Base-by-base conservation (phyloP, 768 basidiomycete genomes). In the Collybia nuda region DNA sequence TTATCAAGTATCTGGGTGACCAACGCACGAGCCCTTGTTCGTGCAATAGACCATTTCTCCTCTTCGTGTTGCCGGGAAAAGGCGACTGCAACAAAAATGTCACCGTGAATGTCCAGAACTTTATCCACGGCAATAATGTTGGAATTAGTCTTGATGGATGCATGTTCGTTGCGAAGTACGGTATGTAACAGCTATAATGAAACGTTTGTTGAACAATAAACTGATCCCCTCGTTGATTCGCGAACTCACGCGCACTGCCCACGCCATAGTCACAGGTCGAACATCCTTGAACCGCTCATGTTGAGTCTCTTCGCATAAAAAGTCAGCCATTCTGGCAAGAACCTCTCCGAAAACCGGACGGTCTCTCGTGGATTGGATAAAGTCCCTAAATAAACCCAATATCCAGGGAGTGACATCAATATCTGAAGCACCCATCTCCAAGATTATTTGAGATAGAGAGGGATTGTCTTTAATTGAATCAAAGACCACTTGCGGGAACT, bases 401-500 rank as follows among this genome's bases (percentile, higher is more conserved):
- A 78, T 67, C 77, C 80, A 78, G 2, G 74, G 68, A 28, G 64
- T 62, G 7, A 32, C 7, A 11, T 32, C 32, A 21, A 74, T 70
- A 6, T 63, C 63, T 21, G 63, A 56, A 7, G 66, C 55, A 40
- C 60, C 60, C 9, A 62, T 52, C 3, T 63, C 67, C 47, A 72
- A 70, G 11, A 90, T 55, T 37, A 80, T 65, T 24, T 74, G 64
- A 28, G 70, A 60, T 60, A 80, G 86, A 5, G 75, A 71, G 2
- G 72, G 63, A 63, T 96, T 98, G 61, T 91, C 85, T 63, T 88
- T 89, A 61, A 98, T 79, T 12, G 86, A 79, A 60, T 90, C 91
- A 58, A 96, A 86, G 6, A 93, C 78, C 29, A 88, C 77, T 56
- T 85, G 80, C 2, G 93, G 86, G 60, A 85, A 90, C 58, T 90